Conservation (phyloP, 768 basidiomycete species). For the Auricularia sp. region DNA sequence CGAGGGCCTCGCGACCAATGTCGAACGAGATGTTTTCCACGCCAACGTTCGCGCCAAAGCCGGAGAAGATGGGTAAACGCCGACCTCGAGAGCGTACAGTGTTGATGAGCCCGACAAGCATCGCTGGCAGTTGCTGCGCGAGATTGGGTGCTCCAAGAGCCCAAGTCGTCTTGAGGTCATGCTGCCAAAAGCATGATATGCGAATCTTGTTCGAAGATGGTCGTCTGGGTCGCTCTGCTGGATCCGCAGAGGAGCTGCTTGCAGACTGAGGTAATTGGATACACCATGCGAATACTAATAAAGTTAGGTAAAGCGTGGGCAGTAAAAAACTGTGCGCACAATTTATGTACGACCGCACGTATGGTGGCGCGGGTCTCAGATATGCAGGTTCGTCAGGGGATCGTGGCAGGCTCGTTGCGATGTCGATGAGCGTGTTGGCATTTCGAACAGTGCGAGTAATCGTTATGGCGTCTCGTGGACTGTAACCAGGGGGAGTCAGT, state of each 20-base stretch:
- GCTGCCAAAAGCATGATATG: conserved; percentile 91
- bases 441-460: conserved; percentile 83
- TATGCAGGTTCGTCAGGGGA: conserved; percentile 86
- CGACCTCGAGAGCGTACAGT: conserved; percentile 66
- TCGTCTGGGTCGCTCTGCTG: conserved; percentile 17
- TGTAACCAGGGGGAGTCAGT: conserved; percentile 18
- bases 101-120: conserved; percentile 73
- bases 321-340: conserved; percentile 31
- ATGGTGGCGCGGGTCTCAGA: conserved; percentile 83
- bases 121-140: conserved; percentile 75
- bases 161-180: conserved; percentile 84
- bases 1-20: conserved; percentile 70
- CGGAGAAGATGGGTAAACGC: conserved; percentile 62
- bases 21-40: conserved; percentile 74
- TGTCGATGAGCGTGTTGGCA: conserved; percentile 71
- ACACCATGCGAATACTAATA: conserved; percentile 81
- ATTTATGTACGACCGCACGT: conserved; percentile 78
- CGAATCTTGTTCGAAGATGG: conserved; percentile 38
- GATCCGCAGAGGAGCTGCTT: conserved; percentile 24
- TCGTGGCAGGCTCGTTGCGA: conserved; percentile 88
- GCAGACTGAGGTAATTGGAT: conserved; percentile 44
- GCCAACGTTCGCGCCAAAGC: conserved; percentile 73
- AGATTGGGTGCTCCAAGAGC: conserved; percentile 59
- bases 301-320: conserved; percentile 7
- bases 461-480: conserved; percentile 88